Evolutionary conservation across 75 land plant species (phyloP).

Genomic region (Gnetum montanum): DNA sequence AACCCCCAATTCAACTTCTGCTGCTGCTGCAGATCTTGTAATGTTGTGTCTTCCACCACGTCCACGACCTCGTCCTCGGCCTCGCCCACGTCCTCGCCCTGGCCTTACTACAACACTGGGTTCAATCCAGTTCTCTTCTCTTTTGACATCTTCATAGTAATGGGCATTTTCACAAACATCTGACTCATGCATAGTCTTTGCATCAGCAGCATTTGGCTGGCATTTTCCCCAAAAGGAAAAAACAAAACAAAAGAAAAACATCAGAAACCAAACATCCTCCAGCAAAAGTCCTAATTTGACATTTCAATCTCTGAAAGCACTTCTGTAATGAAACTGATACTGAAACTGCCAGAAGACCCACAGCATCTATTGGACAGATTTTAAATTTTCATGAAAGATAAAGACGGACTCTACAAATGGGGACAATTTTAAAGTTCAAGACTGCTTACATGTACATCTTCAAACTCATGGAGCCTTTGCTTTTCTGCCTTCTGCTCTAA

Average conservation of each 20-base stretch:
- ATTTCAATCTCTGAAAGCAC: not conserved
- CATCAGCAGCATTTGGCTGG: slow-evolving; percentile 21
- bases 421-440: too few species aligned
- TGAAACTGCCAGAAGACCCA: not conserved
- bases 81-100: slow-evolving; percentile 22
- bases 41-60: slow-evolving; percentile 29
- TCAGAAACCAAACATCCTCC: not conserved
- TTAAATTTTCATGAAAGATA: too few species aligned
- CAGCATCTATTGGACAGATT: too few species aligned
- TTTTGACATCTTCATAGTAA: slow-evolving; percentile 8
- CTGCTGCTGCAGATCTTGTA: slow-evolving; percentile 11
- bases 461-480: slow-evolving; percentile 31
- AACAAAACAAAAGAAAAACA: not conserved
- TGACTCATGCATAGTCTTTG: slow-evolving; percentile 18
- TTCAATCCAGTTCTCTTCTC: slow-evolving; percentile 19
- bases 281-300: not conserved
- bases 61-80: slow-evolving; percentile 38
- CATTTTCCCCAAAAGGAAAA: slow-evolving; percentile 20
- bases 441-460: slow-evolving; percentile 31
- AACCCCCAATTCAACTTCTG: slow-evolving; percentile 15
- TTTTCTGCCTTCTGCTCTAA: slow-evolving; percentile 41
- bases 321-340: too few species aligned
- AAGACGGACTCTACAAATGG: not conserved
- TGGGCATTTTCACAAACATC: slow-evolving; percentile 16
- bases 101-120: slow-evolving; percentile 9